phyloP scores from a whole-genome alignment of 371 early-diverging fungal species.

The Actinomortierella wolfii region DNA sequence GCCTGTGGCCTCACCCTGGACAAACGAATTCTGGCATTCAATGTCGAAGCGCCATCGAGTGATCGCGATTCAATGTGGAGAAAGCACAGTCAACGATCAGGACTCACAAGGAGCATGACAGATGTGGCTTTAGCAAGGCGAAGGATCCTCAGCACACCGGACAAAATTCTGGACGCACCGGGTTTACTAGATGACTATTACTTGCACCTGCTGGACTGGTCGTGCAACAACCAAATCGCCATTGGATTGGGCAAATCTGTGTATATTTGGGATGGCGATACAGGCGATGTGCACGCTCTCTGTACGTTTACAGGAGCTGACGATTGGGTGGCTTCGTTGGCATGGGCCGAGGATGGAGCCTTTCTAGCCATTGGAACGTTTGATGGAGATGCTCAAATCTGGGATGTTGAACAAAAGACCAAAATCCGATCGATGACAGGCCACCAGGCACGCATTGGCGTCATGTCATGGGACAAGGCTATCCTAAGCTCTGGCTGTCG shows the following conservation, averaged over 20 bases:
- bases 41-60: slow-evolving; percentile 67
- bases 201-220: slow-evolving; percentile 97
- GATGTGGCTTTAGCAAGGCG: slow-evolving; percentile 41
- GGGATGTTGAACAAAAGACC: slow-evolving; percentile 77
- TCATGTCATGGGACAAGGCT: slow-evolving; percentile 86
- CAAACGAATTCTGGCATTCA: slow-evolving; percentile 77
- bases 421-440: slow-evolving; percentile 78
- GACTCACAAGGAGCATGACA: too few species aligned
- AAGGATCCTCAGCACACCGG: slow-evolving; percentile 70
- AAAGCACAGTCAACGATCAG: too few species aligned
- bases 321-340: slow-evolving; percentile 70
- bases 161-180: slow-evolving; percentile 89
- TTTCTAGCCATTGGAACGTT: slow-evolving; percentile 86
- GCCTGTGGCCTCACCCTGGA: slow-evolving; percentile 77
- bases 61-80: slow-evolving; percentile 38
- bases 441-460: slow-evolving; percentile 80
- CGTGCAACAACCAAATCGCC: slow-evolving; percentile 76
- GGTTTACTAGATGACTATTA: slow-evolving; percentile 97
- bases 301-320: slow-evolving; percentile 58
- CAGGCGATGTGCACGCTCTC: slow-evolving; percentile 75
- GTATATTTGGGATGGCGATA: slow-evolving; percentile 92
- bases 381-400: slow-evolving; percentile 86
- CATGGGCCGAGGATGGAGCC: slow-evolving; percentile 80
- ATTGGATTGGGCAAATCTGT: slow-evolving; percentile 89
- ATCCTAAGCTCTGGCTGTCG: slow-evolving; percentile 86